Evolutionary conservation across 176 grass and related monocot species (phyloP), one percentile per base, ranked within the genome.

Genomic region (Paspalum notatum): DNA sequence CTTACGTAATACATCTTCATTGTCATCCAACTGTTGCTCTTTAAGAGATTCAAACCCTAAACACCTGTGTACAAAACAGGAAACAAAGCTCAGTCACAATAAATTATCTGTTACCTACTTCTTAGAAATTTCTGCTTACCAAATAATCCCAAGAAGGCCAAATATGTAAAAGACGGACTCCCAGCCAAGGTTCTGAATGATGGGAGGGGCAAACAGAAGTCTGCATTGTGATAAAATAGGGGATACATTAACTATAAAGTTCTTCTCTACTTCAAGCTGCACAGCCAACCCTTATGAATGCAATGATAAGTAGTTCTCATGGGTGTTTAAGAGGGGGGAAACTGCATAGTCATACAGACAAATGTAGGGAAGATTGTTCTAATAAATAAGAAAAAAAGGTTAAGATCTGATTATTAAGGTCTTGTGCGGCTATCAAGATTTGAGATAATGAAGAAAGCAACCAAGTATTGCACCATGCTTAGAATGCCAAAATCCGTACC

Each of bases 121-220:
- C 17, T 15, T 65, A 66, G 17, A 85, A 62, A 61, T 81, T 49
- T 88, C 53, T 82, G 65, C 92, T 87, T 83, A 98, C 95, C 95
- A 98, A 80, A 92, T 80, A 87, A 98, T 83, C 83, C 95, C 95
- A 83, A 98, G 75, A 87, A 98, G 77, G 41, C 92, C 90, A 94
- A 98, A 98, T 81, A 85, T 83, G 85, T 93, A 98, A 66, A 98
- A 98, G 49, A 98, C 92, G 7, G 95, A 95, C 69, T 98, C 92
- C 95, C 95, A 98, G 41, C 95, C 95, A 72, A 93, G 79, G 85
- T 83, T 94, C 68, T 95, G 88, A 83, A 98, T 98, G 52, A 98
- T 91, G 32, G 90, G 66, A 87, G 95, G 92, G 62, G 95, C 88
- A 25, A 98, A 95, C 50, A 98, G 89, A 87, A 95, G 86, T 70